phyloP scores from a whole-genome alignment of 805 yeast genomes.

The Kregervanrija delftensis region DNA sequence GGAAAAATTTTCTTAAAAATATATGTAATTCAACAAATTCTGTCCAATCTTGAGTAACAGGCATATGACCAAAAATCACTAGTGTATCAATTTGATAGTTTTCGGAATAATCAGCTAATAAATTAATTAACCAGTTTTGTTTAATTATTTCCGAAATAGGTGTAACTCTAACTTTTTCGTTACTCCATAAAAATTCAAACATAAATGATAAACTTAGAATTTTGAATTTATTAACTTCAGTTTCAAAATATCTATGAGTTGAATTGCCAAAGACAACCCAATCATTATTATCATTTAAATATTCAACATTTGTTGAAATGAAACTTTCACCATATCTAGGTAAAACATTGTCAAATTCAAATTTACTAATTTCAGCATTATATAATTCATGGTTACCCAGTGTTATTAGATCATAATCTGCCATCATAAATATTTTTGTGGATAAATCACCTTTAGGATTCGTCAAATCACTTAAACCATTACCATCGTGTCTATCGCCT shows the following conservation, averaged over 20 bases:
- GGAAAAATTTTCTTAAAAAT: constrained; percentile 50
- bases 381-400: constrained; percentile 92
- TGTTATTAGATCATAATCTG: constrained; percentile 72
- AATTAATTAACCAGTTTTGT: constrained; percentile 59
- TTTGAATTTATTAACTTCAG: constrained; percentile 43
- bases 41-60: constrained; percentile 50
- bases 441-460: constrained; percentile 62
- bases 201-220: constrained; percentile 72
- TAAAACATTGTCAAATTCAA: constrained; percentile 59
- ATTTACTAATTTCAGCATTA: constrained; percentile 50
- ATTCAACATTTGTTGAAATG: constrained; percentile 68
- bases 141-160: constrained; percentile 48
- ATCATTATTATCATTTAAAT: constrained; percentile 33
- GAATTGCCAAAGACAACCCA: constrained; percentile 63
- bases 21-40: constrained; percentile 45
- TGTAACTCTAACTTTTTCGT: constrained; percentile 55
- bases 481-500: constrained; percentile 94
- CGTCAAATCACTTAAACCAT: constrained; percentile 81
- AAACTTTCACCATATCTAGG: constrained; percentile 56
- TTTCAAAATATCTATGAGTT: constrained; percentile 55
- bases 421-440: constrained; percentile 52
- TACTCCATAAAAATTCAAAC: constrained; percentile 64
- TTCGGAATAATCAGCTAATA: constrained; percentile 26
- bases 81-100: constrained; percentile 50
- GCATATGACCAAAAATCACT: constrained; percentile 74